Evolutionary conservation across 768 basidiomycete species (phyloP), one percentile per base, ranked within the genome.

Genomic region (Agaricus subrufescens): DNA sequence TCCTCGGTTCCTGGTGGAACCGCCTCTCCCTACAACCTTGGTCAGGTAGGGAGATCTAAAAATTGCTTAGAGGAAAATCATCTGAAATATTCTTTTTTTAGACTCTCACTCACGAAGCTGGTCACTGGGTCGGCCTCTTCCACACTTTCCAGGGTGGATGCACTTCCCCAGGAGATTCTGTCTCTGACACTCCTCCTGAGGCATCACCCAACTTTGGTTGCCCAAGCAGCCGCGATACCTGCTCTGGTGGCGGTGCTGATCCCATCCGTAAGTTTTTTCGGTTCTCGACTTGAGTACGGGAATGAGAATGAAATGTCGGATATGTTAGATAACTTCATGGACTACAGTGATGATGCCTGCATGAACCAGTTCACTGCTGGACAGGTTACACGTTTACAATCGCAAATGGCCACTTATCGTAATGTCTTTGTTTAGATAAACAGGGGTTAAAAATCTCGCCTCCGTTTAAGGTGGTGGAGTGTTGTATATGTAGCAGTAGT

Each of bases 101-200:
- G 65, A 84, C 78, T 44, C 61, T 79, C 57, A 80, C 76, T 12
- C 83, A 84, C 63, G 83, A 84, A 65, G 76, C 73, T 47, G 80
- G 82, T n/a, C 81, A 83, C 68, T 84, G 82, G 81, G 69, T 81
- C 57, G 82, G 82, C 27, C 72, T 83, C 26, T 82, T 75, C 67
- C 81, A 83, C 69, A 81, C 81, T 26, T 83, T 82, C 77, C 77
- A 84, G 63, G 78, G 78, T 42, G 76, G 77, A 23, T 80, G 74
- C 69, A 48, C 56, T 12, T 59, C 57, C 60, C 46, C 69, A 31
- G 79, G 78, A 27, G 79, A 81, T 62, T 58, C 50, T 25, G 78
- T 82, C 54, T 61, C 61, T 12, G 78, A 80, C 60, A 81, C 77
- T 1, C 80, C 79, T 12, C 64, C 77, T 15, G 80, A 81, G 65